These are phyloP conservation scores for Tylopilus felleus DNA, from an alignment of 768 basidiomycete species.

Conservation along the genomic window DNA sequence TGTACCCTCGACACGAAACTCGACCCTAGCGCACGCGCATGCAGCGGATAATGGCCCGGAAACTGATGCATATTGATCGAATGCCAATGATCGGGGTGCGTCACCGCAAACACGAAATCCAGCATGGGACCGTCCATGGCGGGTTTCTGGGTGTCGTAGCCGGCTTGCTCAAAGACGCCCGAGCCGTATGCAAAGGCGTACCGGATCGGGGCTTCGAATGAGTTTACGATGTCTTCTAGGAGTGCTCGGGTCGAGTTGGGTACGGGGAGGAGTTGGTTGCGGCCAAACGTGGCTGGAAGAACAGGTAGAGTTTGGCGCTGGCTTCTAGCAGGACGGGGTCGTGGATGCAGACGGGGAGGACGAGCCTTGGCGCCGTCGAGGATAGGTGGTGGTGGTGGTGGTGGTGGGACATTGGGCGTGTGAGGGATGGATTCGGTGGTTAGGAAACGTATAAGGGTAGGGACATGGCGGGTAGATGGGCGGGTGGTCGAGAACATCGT, in stretches of 20 bases:
- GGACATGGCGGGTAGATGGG: conserved; percentile 11
- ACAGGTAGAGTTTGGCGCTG: conserved; percentile 40
- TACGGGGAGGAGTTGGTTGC: conserved; percentile 79
- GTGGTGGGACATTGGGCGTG: conserved; percentile 28
- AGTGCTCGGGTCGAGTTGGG: conserved; percentile 75
- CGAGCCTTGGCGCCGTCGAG: conserved; percentile 29
- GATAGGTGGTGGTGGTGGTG: conserved; percentile 30
- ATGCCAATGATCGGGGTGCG: conserved; percentile 91
- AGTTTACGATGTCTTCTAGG: conserved; percentile 72
- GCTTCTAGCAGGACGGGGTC: conserved; percentile 36
- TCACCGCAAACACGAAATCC: conserved; percentile 96
- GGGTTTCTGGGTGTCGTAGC: conserved; percentile 43
- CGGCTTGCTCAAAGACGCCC: conserved; percentile 92
- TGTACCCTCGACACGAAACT: conserved; percentile 78
- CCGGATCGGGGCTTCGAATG: conserved; percentile 87
- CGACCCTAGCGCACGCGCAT: conserved; percentile 81
- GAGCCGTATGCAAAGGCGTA: conserved; percentile 98
- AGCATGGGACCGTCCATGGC: conserved; percentile 64
- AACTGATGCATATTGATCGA: conserved; percentile 92
- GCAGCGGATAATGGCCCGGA: conserved; percentile 87
- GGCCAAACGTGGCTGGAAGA: conserved; percentile 71
- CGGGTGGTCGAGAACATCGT: conserved; percentile 26
- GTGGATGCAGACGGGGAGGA: conserved; percentile 40
- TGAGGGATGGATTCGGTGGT: conserved; percentile 28
- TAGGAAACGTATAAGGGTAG: conserved; percentile 18